Conservation (phyloP, 2,329 filamentous ascomycete genomes). For the Fusarium burgessii region DNA sequence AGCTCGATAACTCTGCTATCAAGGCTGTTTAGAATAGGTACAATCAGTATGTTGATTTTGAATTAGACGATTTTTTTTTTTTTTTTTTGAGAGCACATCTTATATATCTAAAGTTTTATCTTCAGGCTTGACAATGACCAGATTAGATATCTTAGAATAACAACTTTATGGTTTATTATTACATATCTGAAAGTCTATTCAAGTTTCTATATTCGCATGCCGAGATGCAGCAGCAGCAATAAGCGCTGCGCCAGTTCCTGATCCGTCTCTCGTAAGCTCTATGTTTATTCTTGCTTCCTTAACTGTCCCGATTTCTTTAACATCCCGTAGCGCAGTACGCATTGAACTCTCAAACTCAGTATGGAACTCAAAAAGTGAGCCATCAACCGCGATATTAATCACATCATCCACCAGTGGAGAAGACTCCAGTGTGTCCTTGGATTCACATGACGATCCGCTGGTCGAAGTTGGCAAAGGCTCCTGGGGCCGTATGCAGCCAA, state of each 20-base stretch:
- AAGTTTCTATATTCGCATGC: not conserved
- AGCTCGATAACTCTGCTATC: not conserved
- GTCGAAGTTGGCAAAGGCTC: fast-evolving
- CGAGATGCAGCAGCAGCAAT: slow-evolving; percentile 6
- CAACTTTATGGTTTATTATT: too few relatives aligned
- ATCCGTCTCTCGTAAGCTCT: slow-evolving; percentile 17
- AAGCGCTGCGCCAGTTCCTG: slow-evolving; percentile 12
- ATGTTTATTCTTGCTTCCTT: slow-evolving; percentile 11
- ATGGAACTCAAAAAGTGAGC: slow-evolving; percentile 13
- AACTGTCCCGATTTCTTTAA: not conserved
- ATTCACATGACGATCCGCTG: not conserved
- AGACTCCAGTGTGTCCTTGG: not conserved
- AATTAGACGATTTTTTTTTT: too few relatives aligned
- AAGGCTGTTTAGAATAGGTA: not conserved
- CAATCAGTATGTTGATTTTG: fast-evolving
- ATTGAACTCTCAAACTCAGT: slow-evolving; percentile 2
- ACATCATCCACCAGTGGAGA: not conserved
- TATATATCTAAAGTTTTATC: too few relatives aligned
- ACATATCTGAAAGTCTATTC: not conserved
- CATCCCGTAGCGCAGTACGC: not conserved
- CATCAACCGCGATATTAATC: slow-evolving; percentile 5
- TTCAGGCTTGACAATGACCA: too few relatives aligned
- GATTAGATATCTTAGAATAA: too few relatives aligned
- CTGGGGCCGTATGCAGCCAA: not conserved
- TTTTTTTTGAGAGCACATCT: too few relatives aligned